Evolutionary conservation across 345 rosid genomes (phyloP), one percentile per base, ranked within the genome.

Genomic region (Boechera stricta): DNA sequence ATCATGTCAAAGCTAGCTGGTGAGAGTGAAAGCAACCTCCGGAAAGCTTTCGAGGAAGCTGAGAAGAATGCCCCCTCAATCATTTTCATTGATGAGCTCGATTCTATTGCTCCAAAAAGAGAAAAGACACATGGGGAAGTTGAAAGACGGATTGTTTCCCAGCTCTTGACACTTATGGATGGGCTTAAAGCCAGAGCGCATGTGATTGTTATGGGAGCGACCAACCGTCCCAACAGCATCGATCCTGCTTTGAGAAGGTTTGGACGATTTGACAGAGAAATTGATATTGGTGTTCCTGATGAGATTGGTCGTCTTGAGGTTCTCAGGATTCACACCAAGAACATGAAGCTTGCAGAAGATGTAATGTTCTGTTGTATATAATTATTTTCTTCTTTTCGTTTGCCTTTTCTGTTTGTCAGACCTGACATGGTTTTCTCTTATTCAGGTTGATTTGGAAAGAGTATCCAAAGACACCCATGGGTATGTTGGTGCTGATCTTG

Each of bases 281-380:
- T 94, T 21, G 98, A 91, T 77, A 93, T 93, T 71, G 98, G 98
- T 42, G 96, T 93, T 33, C 98, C 98, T 6, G 98, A 91, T 80
- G 98, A 94, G 82, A 85, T 94, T 64, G 98, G 98, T 26, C 97
- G 98, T 18, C 97, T 94, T 61, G 98, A 94, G 74, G 98, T 94
- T 79, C 96, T 94, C 55, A 91, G 98, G 51, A 94, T 94, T 52
- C 98, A 94, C 71, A 91, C 97, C 26, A 94, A 91, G 89, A 94
- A 94, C 85, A 94, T 94, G 98, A 94, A 91, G 84, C 96, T 94
- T 64, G 85, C 96, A 5, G 96, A 91, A 67, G 97, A 94, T 85
- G 97, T 94, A 86, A 81, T 67, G 41, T 42, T 65, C 13, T 41
- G 54, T n/a, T 41, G 29, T 26, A 26, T 29, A n/a, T 62, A 11